A percentile compares a stretch with the other conserved stretches of the same genome.
phyloP scores from a whole-genome alignment of 345 rosid genomes.

The Corymbia maculata region DNA sequence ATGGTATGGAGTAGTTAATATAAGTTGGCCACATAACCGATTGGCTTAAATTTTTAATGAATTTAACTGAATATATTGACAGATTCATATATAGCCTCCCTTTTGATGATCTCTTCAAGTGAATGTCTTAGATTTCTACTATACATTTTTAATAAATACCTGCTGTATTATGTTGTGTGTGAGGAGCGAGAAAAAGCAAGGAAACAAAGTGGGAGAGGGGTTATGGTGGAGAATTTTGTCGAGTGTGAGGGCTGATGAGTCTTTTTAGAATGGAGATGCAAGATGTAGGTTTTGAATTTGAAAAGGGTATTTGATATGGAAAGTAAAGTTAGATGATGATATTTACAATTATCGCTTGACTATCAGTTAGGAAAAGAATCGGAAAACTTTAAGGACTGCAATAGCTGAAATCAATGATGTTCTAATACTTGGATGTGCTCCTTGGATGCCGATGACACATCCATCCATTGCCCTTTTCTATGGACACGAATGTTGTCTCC shows the following conservation, averaged over 20 bases:
- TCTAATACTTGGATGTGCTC: not conserved
- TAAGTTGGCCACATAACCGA: not conserved
- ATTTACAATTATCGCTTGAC: not conserved
- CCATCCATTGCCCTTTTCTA: not conserved
- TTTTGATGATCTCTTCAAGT: no score
- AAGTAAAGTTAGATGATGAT: not conserved
- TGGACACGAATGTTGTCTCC: not conserved
- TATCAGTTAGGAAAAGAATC: no score
- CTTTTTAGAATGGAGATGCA: not conserved
- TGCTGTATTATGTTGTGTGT: not conserved
- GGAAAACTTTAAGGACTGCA: no score
- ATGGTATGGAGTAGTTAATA: no score
- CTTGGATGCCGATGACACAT: not conserved
- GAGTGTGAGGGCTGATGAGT: not conserved
- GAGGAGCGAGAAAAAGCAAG: not conserved
- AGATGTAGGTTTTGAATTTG: not conserved
- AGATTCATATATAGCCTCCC: accelerated
- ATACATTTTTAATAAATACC: accelerated
- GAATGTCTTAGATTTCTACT: not conserved
- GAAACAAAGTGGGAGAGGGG: not conserved
- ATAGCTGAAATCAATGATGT: not conserved
- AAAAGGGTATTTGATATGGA: not conserved
- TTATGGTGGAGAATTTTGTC: not conserved
- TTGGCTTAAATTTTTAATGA: no score
- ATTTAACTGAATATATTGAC: no score